These are phyloP conservation scores for Metschnikowia peoriensis DNA, from an alignment of 805 yeast genomes.

Conservation along the genomic window DNA sequence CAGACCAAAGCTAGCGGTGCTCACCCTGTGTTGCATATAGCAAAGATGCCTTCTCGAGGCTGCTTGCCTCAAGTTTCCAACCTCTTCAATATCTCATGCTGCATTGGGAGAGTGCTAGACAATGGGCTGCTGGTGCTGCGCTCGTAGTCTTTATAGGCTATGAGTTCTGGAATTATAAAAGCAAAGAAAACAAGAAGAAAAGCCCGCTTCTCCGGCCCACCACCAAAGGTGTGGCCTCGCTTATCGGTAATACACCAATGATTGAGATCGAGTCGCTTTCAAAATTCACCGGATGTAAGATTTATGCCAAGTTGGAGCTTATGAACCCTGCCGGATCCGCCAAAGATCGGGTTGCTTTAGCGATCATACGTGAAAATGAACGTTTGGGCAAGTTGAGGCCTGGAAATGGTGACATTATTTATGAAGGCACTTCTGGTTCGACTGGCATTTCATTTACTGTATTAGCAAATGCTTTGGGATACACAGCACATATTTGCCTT, in stretches of 20 bases:
- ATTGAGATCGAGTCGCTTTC: constrained; percentile 72
- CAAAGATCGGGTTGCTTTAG: constrained; percentile 89
- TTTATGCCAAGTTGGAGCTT: constrained; percentile 84
- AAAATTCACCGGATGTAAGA: constrained; percentile 69
- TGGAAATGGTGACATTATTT: constrained; percentile 65
- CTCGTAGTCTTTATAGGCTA: constrained; percentile 11
- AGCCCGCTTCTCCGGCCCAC: constrained; percentile 18
- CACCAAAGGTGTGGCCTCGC: constrained; percentile 62
- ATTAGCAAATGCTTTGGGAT: constrained; percentile 85
- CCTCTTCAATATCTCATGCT: background rate
- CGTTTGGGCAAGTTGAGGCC: constrained; percentile 54
- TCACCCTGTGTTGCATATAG: background rate
- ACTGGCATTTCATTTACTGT: constrained; percentile 94
- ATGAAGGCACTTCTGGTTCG: constrained; percentile 96
- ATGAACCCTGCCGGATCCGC: constrained; percentile 94
- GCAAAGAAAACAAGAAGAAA: background rate
- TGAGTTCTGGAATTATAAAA: constrained; percentile 9
- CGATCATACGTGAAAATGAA: constrained; percentile 74
- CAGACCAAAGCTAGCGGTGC: no score
- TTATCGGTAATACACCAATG: constrained; percentile 90
- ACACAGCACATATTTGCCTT: constrained; percentile 85
- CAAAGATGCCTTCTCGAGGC: background rate
- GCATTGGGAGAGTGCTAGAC: constrained; percentile 6
- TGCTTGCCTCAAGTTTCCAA: background rate
- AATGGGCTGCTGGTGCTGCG: constrained; percentile 20